Conservation (phyloP, 2,329 filamentous ascomycete species). For the Penicillium crustosum region DNA sequence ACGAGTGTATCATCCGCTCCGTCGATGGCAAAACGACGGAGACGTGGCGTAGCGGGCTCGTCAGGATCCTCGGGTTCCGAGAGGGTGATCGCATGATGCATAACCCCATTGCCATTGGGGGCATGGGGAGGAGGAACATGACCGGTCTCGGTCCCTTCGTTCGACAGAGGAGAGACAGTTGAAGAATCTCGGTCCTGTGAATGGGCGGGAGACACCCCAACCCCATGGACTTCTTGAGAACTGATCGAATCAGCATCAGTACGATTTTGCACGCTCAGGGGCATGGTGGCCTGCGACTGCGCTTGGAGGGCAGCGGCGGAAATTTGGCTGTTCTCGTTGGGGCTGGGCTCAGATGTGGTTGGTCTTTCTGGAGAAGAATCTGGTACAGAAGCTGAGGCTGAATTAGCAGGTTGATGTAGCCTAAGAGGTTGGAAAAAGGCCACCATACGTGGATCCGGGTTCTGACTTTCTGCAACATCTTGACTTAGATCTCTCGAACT, state of each 20-base stretch:
- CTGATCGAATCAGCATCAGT: neutral
- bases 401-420: neutral
- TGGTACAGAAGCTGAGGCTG: neutral
- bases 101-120: neutral
- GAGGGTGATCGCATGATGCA: neutral
- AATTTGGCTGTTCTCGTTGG: neutral
- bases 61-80: neutral
- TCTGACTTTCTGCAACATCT: neutral
- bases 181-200: neutral
- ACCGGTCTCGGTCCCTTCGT: neutral
- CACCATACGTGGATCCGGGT: neutral
- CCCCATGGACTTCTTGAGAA: neutral
- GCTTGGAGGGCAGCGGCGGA: neutral
- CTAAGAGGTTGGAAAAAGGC: neutral
- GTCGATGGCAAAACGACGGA: neutral
- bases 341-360: neutral
- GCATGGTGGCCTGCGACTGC: neutral
- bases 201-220: neutral
- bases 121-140: neutral
- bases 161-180: neutral
- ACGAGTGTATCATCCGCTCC: neutral
- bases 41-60: neutral
- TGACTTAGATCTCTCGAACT: neutral
- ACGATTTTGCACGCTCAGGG: neutral
- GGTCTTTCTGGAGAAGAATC: neutral